These are phyloP conservation scores for Xylariaceae sp. DNA, from an alignment of 2,329 filamentous ascomycete genomes.

Conservation along the genomic window DNA sequence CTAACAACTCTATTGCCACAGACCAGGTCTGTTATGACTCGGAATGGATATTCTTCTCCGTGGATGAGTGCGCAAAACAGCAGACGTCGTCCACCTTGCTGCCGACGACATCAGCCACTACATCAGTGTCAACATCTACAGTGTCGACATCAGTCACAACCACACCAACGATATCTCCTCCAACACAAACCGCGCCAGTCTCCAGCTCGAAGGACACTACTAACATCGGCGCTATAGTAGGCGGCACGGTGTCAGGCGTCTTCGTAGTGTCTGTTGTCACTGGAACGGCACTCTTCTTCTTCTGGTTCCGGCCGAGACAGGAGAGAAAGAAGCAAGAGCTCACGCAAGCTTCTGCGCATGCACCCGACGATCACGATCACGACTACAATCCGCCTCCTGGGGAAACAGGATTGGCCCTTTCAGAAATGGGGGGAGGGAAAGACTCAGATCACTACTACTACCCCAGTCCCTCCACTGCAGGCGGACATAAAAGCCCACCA, in stretches of 20 bases:
- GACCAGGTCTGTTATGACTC: slow-evolving; percentile 9
- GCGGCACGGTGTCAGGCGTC: slow-evolving; percentile 9
- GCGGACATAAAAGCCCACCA: background rate
- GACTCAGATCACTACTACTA: too few species aligned
- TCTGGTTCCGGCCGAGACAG: slow-evolving; percentile 13
- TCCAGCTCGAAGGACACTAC: background rate
- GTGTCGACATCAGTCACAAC: slow-evolving; percentile 1
- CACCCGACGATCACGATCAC: background rate
- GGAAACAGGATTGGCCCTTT: too few species aligned
- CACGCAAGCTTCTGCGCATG: background rate
- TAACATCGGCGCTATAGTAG: slow-evolving; percentile 12
- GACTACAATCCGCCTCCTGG: too few species aligned
- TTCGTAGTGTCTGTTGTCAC: slow-evolving; percentile 5
- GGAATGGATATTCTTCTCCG: slow-evolving; percentile 12
- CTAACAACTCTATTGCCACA: slow-evolving; percentile 4
- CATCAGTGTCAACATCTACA: background rate
- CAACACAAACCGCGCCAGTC: background rate
- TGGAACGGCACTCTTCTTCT: slow-evolving; percentile 9
- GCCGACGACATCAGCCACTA: background rate
- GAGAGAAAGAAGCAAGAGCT: slow-evolving; percentile 6
- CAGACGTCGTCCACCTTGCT: background rate
- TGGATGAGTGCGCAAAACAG: slow-evolving; percentile 8
- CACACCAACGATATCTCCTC: background rate
- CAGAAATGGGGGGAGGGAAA: too few species aligned
- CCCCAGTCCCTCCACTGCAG: too few species aligned